A percentile compares a stretch with the other conserved stretches of the same genome.
Conservation (phyloP, 306 rosid species). For the Calophaca sinica region DNA sequence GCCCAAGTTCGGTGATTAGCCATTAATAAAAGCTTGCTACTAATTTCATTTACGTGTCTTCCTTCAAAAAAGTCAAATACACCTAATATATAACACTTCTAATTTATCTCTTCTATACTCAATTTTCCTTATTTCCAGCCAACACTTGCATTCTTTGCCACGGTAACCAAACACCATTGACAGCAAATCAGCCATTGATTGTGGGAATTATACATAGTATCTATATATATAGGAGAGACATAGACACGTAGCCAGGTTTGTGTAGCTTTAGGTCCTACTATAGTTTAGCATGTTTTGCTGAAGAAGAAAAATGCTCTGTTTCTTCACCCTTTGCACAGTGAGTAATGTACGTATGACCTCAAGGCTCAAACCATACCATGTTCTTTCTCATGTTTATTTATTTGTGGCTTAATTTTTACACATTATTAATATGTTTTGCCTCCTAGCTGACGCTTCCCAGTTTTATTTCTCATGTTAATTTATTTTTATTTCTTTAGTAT, state of each 20-base stretch:
- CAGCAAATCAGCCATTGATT: conserved; percentile 35
- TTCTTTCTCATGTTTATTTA: conserved; percentile 42
- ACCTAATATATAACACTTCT: conserved; percentile 14
- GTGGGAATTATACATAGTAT: conserved; percentile 18
- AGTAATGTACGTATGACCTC: conserved; percentile 41
- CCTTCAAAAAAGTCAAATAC: conserved; percentile 53
- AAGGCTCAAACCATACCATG: background rate
- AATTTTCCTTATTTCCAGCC: conserved; percentile 14
- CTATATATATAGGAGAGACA: background rate
- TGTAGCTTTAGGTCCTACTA: background rate
- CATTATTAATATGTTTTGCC: conserved; percentile 22
- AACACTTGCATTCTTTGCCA: conserved; percentile 43
- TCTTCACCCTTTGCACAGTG: conserved; percentile 20
- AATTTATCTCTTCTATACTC: conserved; percentile 37
- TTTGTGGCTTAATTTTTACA: conserved; percentile 20
- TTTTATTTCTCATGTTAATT: no score
- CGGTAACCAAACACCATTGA: conserved; percentile 9
- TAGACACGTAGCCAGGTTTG: no score
- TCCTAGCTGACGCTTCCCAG: conserved; percentile 5
- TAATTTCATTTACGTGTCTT: conserved; percentile 54
- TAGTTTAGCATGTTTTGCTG: conserved; percentile 52
- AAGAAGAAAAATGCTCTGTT: conserved; percentile 56
- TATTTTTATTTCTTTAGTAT: no score
- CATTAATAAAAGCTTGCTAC: conserved; percentile 51
- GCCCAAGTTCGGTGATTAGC: conserved; percentile 62